Percentiles rank a stretch among this genome's conserved stretches.
Conservation (phyloP, 352 stramenopile species). For the Globisporangium cylindrosporum region DNA sequence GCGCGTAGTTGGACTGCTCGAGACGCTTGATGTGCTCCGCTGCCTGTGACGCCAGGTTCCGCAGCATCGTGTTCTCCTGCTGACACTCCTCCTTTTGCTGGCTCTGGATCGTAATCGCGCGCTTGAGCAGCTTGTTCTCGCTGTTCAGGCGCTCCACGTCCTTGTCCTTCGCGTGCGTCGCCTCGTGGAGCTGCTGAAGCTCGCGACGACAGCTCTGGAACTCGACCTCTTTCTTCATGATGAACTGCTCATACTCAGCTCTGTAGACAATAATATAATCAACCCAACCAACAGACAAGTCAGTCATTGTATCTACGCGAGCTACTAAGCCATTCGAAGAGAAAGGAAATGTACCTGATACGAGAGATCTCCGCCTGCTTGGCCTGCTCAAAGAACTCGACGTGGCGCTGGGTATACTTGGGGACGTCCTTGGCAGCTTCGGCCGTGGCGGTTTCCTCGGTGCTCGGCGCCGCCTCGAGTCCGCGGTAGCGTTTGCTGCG, state of each 20-base stretch:
- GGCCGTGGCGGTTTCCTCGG: slow-evolving; percentile 25
- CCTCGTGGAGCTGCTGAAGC: slow-evolving; percentile 42
- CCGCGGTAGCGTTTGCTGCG: slow-evolving; percentile 61
- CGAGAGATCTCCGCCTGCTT: slow-evolving; percentile 79
- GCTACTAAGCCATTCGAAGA: neutral
- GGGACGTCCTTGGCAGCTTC: slow-evolving; percentile 48
- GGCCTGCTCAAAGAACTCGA: slow-evolving; percentile 86
- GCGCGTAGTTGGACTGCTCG: slow-evolving; percentile 86
- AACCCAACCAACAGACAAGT: neutral
- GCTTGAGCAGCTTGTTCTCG: slow-evolving; percentile 86
- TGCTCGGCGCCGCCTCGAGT: slow-evolving; percentile 18
- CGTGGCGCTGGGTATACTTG: slow-evolving; percentile 85
- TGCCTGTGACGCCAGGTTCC: slow-evolving; percentile 66
- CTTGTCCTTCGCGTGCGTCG: slow-evolving; percentile 36
- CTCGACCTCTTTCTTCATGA: slow-evolving; percentile 80
- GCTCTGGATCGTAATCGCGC: slow-evolving; percentile 83
- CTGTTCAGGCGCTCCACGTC: slow-evolving; percentile 60
- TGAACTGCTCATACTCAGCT: slow-evolving; percentile 80
- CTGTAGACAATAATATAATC: slow-evolving; percentile 2
- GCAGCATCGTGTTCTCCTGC: slow-evolving; percentile 74
- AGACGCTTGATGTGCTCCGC: slow-evolving; percentile 85
- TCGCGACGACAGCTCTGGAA: slow-evolving; percentile 63
- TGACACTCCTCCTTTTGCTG: slow-evolving; percentile 83
- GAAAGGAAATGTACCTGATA: slow-evolving; percentile 39
- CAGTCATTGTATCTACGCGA: neutral